Conservation (phyloP, 2,329 filamentous ascomycete species). For the Lasiodiplodia theobromae region DNA sequence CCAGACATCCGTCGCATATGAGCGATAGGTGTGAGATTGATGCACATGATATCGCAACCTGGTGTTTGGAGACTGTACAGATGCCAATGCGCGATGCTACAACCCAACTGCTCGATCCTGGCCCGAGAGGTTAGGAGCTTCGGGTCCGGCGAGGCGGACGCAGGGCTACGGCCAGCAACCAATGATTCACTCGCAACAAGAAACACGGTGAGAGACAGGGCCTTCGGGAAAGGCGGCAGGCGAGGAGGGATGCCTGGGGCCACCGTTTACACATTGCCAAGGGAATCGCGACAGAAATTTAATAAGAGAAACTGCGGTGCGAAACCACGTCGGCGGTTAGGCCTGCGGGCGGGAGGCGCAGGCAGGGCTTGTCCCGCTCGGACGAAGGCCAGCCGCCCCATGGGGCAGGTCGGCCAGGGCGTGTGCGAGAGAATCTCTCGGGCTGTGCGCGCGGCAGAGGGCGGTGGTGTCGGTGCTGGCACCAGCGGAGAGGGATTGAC, state of each 20-base stretch:
- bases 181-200: not conserved
- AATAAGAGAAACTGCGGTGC: slow-evolving; percentile 25
- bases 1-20: no score
- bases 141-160: not conserved
- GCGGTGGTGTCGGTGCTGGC: not conserved
- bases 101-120: no score
- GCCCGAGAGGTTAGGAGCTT: not conserved
- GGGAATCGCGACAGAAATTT: slow-evolving; percentile 2
- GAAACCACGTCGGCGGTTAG: slow-evolving; percentile 2
- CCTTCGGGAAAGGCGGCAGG: slow-evolving; percentile 20
- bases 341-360: not conserved
- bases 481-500: slow-evolving; percentile 12
- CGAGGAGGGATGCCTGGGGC: not conserved
- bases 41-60: no score
- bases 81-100: no score
- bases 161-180: not conserved
- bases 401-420: not conserved
- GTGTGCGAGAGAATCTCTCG: not conserved
- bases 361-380: no score
- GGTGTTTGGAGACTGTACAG: no score
- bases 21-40: no score
- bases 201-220: not conserved
- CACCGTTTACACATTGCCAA: slow-evolving; percentile 17
- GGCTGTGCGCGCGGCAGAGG: not conserved
- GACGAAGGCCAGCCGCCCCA: not conserved